These are phyloP conservation scores for Zygoascus hellenicus DNA, from an alignment of 1,139 yeast genomes.

Conservation along the genomic window DNA sequence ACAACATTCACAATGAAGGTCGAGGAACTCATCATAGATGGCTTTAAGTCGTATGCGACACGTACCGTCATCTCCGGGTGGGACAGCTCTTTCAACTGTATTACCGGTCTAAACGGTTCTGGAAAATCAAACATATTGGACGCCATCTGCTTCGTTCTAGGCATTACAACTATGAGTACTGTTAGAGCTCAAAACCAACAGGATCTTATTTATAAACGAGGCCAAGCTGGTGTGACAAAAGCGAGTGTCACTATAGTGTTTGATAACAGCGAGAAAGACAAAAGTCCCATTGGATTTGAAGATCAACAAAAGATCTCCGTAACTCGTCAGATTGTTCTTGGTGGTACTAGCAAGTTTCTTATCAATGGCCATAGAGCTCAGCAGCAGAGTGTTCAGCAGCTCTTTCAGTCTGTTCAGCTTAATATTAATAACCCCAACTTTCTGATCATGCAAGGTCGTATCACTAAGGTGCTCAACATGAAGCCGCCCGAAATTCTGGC, in stretches of 20 bases:
- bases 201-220: conserved; percentile 91
- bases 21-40: conserved; percentile 92
- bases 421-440: conserved; percentile 96
- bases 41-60: conserved; percentile 95
- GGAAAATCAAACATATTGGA: conserved; percentile 94
- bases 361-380: conserved; percentile 97
- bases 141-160: conserved; percentile 97
- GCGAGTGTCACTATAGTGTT: conserved; percentile 96
- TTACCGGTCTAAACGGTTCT: conserved; percentile 95
- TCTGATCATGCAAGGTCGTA: conserved; percentile 96
- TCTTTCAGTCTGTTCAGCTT: conserved; percentile 91
- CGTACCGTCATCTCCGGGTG: conserved; percentile 93
- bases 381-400: conserved; percentile 82
- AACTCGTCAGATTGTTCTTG: conserved; percentile 84
- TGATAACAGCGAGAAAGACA: conserved; percentile 69
- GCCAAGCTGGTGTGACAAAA: conserved; percentile 96
- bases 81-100: conserved; percentile 96
- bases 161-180: conserved; percentile 88
- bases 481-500: conserved; percentile 85
- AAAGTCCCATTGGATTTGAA: conserved; percentile 86
- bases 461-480: conserved; percentile 95
- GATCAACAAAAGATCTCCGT: conserved; percentile 77
- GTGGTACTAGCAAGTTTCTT: conserved; percentile 87
- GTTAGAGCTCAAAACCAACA: conserved; percentile 91
- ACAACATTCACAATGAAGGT: conserved; percentile 57